phyloP scores from a whole-genome alignment of 495 filamentous ascomycete species.

The Penicillium coffeae region DNA sequence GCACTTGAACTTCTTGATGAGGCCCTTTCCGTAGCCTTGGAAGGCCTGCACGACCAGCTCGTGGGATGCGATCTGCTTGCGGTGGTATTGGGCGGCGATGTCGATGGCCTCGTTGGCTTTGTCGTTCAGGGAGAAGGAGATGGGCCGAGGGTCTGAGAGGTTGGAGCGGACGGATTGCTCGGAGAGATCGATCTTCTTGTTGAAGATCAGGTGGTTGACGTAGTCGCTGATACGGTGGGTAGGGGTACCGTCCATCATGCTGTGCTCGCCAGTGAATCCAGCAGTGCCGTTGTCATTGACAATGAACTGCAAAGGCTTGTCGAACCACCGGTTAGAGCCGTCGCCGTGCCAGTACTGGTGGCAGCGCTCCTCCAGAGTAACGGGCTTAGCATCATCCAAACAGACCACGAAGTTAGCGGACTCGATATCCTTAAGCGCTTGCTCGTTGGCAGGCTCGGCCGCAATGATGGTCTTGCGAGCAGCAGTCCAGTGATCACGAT shows the following conservation, averaged over 20 bases:
- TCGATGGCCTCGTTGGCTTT: constrained; percentile 71
- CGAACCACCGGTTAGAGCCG: constrained; percentile 93
- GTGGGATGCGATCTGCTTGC: constrained; percentile 74
- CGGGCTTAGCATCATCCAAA: constrained; percentile 86
- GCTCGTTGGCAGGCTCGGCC: constrained; percentile 70
- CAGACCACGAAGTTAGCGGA: constrained; percentile 89
- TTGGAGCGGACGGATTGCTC: constrained; percentile 70
- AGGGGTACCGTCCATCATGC: constrained; percentile 99
- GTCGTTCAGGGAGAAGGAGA: constrained; percentile 74
- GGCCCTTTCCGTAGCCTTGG: constrained; percentile 95
- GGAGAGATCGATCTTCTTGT: constrained; percentile 84
- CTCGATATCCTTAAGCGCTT: constrained; percentile 76
- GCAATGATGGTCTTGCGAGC: constrained; percentile 73
- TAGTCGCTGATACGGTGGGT: constrained; percentile 96
- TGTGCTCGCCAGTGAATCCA: constrained; percentile 98
- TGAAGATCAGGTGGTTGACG: constrained; percentile 82
- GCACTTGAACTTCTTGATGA: constrained; percentile 99
- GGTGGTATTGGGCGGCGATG: constrained; percentile 71
- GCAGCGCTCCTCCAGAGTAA: constrained; percentile 93
- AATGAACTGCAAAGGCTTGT: constrained; percentile 98
- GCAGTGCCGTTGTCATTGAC: constrained; percentile 97
- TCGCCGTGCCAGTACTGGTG: constrained; percentile 98
- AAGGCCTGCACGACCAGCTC: constrained; percentile 91
- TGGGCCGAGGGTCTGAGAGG: constrained; percentile 71
- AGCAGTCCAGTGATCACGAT: constrained; percentile 90